These are phyloP conservation scores for Gracilaria domingensis DNA, from an alignment of 23 red algal genomes.

Conservation along the genomic window DNA sequence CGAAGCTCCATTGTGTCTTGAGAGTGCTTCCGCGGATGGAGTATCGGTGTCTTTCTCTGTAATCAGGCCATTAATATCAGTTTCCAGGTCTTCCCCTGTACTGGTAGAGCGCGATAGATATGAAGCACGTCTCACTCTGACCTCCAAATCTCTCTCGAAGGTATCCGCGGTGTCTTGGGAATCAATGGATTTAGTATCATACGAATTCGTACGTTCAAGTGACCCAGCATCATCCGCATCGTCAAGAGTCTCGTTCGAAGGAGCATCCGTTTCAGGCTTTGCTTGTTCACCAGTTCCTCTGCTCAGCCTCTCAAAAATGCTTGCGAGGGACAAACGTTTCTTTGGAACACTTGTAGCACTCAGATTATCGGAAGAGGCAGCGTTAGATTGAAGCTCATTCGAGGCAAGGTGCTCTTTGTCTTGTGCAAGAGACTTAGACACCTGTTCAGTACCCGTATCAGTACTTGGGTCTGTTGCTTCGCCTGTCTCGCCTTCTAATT, in stretches of 20 bases:
- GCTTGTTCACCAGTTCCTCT: not conserved
- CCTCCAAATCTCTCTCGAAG: slow-evolving; percentile 19
- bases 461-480: not conserved
- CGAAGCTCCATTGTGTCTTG: not conserved
- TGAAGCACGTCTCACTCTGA: slow-evolving; percentile 3
- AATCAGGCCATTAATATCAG: not conserved
- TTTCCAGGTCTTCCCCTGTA: not conserved
- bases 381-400: not conserved
- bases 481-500: not conserved
- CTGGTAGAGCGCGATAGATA: not conserved
- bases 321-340: not conserved
- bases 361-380: not conserved
- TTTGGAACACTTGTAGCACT: not conserved
- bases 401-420: not conserved
- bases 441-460: not conserved
- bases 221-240: not conserved
- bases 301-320: not conserved
- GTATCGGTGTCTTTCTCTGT: not conserved
- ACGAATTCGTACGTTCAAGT: not conserved
- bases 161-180: slow-evolving; percentile 18
- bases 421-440: not conserved
- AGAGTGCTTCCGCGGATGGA: not conserved
- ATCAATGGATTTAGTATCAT: not conserved
- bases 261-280: not conserved
- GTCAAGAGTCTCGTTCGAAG: not conserved